Conservation (phyloP, 2,329 filamentous ascomycete species). For the Fusarium sp. region DNA sequence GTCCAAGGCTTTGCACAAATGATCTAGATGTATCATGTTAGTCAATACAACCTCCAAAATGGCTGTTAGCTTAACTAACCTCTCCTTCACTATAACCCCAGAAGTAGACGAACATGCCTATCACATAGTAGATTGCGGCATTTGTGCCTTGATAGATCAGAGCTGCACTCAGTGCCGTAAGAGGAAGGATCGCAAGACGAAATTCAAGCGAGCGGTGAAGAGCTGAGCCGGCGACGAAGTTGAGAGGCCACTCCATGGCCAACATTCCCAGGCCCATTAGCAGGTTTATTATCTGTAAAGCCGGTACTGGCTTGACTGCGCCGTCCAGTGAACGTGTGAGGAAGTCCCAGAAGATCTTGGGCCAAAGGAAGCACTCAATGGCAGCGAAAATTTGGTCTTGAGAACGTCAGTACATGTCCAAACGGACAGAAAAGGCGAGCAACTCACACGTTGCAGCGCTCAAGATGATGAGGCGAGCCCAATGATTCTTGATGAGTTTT, state of each 20-base stretch:
- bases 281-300: slow-evolving; percentile 91
- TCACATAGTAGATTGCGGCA: slow-evolving; percentile 89
- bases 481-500: slow-evolving; percentile 99
- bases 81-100: slow-evolving; percentile 98
- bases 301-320: slow-evolving; percentile 87
- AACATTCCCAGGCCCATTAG: slow-evolving; percentile 82
- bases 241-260: slow-evolving; percentile 91
- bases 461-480: slow-evolving; percentile 93
- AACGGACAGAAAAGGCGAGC: background rate
- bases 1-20: slow-evolving; percentile 79
- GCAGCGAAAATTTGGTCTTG: slow-evolving; percentile 88
- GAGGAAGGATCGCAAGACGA: slow-evolving; percentile 83
- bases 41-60: background rate
- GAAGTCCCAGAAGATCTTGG: slow-evolving; percentile 99
- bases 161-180: slow-evolving; percentile 79
- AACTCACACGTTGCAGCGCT: slow-evolving; percentile 80
- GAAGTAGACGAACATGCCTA: slow-evolving; percentile 90
- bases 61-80: slow-evolving; percentile 65
- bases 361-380: slow-evolving; percentile 94
- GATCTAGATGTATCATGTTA: slow-evolving; percentile 60
- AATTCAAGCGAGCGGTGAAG: slow-evolving; percentile 91
- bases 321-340: slow-evolving; percentile 89
- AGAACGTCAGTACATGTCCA: slow-evolving; percentile 45
- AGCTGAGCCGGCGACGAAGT: slow-evolving; percentile 78
- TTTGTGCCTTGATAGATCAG: slow-evolving; percentile 95